Base-by-base conservation (phyloP, 225 moss, liverwort and hornwort species). In the Bryoerythrophyllum caledonicum region DNA sequence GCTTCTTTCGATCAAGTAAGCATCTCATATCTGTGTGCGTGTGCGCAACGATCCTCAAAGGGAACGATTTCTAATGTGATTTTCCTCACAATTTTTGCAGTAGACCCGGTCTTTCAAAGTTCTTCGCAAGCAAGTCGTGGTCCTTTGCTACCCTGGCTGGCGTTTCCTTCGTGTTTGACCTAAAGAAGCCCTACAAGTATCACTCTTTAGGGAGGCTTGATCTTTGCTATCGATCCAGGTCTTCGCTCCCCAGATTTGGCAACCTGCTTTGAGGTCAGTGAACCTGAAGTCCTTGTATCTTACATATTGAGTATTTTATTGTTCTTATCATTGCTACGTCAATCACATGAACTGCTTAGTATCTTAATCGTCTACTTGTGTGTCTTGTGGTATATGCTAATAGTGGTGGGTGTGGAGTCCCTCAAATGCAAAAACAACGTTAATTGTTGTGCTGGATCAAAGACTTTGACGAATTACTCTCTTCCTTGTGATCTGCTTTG, bases 231-330 rank as follows among this genome's bases (percentile, higher is more conserved):
- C 74, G 81, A 90, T 84, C 84, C 83, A 53, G 28, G 40, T 28
- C 76, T 99, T 30, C 60, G 54, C 24, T 85, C 72, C 65, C 79
- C 90, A 75, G 99, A 99, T 86, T 82, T 99, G 68, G 99, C 99
- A 35, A 91, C 93, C 34, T 99, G 99, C 81, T 90, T 99, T 71
- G 99, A 99, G 88, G 99, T 93, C 80, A 63, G 70, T 75, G 27
- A 5, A 60, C 28, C 70, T 8, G 14, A 66, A 63, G 1, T 51
- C 8, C 70, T 48, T 49, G 58, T 55, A 0, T 15, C 52, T 16
- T 44, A 8, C 7, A 19, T 20, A 2, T 79, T 20, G 14, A 53
- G 8, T 27, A 10, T 21, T 58, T 28, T 24, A 41, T 37, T 11
- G 34, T 44, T 20, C 65, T 59, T 32, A 25, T 34, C 44, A 27